Evolutionary conservation across 2,329 filamentous ascomycete genomes (phyloP).

Genomic region (Fusarium musae): DNA sequence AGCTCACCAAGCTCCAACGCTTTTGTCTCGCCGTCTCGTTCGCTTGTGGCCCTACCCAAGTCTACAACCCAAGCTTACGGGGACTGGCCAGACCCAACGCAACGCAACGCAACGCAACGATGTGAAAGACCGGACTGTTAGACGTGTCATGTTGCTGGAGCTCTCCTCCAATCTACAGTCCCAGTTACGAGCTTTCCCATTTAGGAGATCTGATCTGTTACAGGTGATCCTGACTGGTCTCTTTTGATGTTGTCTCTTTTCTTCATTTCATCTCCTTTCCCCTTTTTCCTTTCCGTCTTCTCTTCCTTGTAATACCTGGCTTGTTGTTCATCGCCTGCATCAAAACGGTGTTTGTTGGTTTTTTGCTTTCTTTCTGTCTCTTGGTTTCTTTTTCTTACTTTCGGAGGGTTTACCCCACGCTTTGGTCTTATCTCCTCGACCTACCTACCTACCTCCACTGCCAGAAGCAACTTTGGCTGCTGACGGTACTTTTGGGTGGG

Average conservation of each 20-base stretch:
- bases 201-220: conserved; percentile 20
- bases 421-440: conserved; percentile 1
- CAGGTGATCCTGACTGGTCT: conserved; percentile 18
- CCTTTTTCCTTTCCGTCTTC: conserved; percentile 3
- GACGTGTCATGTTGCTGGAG: conserved; percentile 16
- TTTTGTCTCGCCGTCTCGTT: conserved; percentile 7
- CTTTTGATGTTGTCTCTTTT: conserved; percentile 15
- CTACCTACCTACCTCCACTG: not conserved
- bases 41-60: conserved; percentile 32
- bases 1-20: conserved; percentile 9
- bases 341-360: conserved; percentile 16
- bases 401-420: not conserved
- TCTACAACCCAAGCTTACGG: conserved; percentile 5
- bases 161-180: conserved; percentile 29
- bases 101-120: conserved; percentile 5
- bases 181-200: conserved; percentile 18
- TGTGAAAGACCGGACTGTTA: conserved; percentile 15
- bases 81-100: not conserved
- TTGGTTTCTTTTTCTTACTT: conserved; percentile 14
- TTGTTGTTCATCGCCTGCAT: conserved; percentile 15
- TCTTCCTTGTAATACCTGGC: conserved; percentile 5
- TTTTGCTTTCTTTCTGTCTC: not conserved
- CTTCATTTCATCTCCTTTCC: conserved; percentile 2
- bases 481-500: conserved; percentile 4
- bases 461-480: not conserved